These are phyloP conservation scores for Tulasnella sp. DNA, from an alignment of 768 basidiomycete genomes.

Conservation along the genomic window DNA sequence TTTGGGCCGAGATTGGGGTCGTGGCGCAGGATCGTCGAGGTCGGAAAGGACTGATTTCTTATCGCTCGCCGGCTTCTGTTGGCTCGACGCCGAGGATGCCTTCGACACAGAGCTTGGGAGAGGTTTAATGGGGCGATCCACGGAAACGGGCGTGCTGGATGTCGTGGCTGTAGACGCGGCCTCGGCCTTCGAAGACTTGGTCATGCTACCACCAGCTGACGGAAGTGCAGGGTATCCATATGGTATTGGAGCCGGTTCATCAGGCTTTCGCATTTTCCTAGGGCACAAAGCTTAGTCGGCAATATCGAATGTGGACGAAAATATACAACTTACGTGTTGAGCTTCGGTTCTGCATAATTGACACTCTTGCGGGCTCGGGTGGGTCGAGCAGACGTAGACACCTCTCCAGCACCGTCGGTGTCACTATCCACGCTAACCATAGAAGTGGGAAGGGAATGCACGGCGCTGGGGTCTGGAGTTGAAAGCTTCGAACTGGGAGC, in stretches of 20 bases:
- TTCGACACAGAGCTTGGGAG: slow-evolving; percentile 19
- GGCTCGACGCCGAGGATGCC: background rate
- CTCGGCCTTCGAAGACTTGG: background rate
- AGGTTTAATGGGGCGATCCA: slow-evolving; percentile 26
- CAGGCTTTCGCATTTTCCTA: slow-evolving; percentile 91
- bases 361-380: slow-evolving; percentile 66
- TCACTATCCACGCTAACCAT: background rate
- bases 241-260: slow-evolving; percentile 40
- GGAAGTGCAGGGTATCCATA: slow-evolving; percentile 25
- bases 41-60: background rate
- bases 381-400: slow-evolving; percentile 40
- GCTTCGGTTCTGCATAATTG: slow-evolving; percentile 85
- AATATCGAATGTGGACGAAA: background rate
- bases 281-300: slow-evolving; percentile 22
- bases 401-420: slow-evolving; percentile 47
- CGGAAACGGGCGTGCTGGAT: background rate
- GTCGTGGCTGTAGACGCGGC: background rate
- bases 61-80: background rate
- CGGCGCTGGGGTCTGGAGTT: background rate
- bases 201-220: background rate
- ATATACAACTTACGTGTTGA: slow-evolving; percentile 64
- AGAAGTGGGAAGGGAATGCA: background rate
- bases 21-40: background rate
- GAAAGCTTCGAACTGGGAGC: background rate
- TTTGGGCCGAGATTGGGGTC: background rate